A percentile compares a stretch with the other conserved stretches of the same genome.
phyloP scores from a whole-genome alignment of 1,284 basidiomycete genomes.

The Melampsora larici-populina region DNA sequence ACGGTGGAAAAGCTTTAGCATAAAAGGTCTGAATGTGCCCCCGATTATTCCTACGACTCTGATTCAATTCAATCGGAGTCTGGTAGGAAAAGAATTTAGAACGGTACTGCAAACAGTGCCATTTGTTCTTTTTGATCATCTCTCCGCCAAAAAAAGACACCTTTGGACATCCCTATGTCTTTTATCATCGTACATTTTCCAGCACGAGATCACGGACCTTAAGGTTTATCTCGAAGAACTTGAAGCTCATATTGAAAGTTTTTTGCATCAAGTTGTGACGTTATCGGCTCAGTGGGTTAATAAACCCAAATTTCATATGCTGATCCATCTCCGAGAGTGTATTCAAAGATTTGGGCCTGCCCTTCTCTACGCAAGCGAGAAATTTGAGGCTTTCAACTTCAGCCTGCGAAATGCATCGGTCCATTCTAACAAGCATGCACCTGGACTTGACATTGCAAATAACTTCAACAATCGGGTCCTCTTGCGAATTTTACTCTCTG shows the following conservation, averaged over 20 bases:
- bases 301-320: slow-evolving; percentile 31
- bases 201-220: slow-evolving; percentile 54
- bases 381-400: slow-evolving; percentile 24
- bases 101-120: slow-evolving; percentile 54
- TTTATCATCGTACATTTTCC: slow-evolving; percentile 55
- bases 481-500: too few species aligned
- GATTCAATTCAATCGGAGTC: slow-evolving; percentile 52
- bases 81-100: slow-evolving; percentile 55
- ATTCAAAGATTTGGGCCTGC: slow-evolving; percentile 13
- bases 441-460: too few species aligned
- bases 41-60: slow-evolving; percentile 49
- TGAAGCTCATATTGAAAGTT: not conserved
- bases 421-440: slow-evolving; percentile 10
- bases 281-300: not conserved
- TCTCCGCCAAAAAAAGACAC: too few species aligned
- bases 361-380: slow-evolving; percentile 13
- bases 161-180: slow-evolving; percentile 54
- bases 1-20: slow-evolving; percentile 48
- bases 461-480: too few species aligned
- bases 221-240: slow-evolving; percentile 51
- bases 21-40: slow-evolving; percentile 49
- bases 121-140: slow-evolving; percentile 54
- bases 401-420: not conserved
- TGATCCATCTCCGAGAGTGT: not conserved
- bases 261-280: not conserved